Base-by-base conservation (phyloP, 768 basidiomycete genomes). In the Mycena metata region DNA sequence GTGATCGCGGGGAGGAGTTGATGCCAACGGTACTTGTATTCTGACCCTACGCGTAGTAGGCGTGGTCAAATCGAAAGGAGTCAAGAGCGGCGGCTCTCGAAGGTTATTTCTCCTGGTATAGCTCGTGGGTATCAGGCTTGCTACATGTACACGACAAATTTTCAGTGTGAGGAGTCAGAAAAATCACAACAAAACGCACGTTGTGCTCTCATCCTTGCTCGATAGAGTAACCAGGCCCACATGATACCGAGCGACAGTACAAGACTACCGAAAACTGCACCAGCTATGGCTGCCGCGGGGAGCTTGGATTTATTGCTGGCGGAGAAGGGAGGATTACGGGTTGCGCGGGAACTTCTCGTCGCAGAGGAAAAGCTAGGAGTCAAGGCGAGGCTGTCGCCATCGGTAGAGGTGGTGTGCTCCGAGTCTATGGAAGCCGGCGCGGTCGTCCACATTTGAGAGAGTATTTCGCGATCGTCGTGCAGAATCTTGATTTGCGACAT, bases 261-360 rank as follows among this genome's bases (percentile, higher is more conserved):
- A 46, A 45, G 23, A 46, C 42, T 21, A 8, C 56, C 56, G 26
- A 58, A 58, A 19, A 45, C 41, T 8, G 26, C 30, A 16, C 56
- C 56, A 13, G 56, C 56, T 24, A 58, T 58, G 12, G 56, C 56
- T 43, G 56, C 42, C 5, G 41, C 41, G n/a, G 56, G 56, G 2
- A 58, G 41, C 17, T 58, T 39, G 39, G 39, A 39, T 15, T 39
- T 52, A 12, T 47, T 47, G 21, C 21, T 21, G 1, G n/a, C 21
- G 11, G 21, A 47, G n/a, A 21, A 5, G 10, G 30, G 26, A 52
- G 51, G 51, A 16, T 35, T 30, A 24, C 30, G 16, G 30, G 30
- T 33, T 33, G 51, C 26, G 30, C 26, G 10, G 8, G 46, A 21
- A 55, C 16, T 55, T 39, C 8, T 55, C 52, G 33, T 55, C 13